Conservation (phyloP, 2,329 filamentous ascomycete species). For the Aspergillus pseudoglaucus region DNA sequence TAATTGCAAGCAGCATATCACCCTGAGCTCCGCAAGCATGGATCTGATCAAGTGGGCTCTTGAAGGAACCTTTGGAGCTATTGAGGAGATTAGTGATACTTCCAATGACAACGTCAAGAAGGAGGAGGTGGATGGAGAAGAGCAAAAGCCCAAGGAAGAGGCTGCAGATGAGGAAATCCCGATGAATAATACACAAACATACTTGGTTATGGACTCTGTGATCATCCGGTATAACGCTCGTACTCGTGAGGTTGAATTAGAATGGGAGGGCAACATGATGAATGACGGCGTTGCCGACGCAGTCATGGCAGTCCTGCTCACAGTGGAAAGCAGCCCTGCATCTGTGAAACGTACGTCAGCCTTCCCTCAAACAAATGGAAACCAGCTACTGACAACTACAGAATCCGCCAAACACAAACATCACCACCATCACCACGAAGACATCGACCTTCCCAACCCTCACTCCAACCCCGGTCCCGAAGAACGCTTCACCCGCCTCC, state of each 20-base stretch:
- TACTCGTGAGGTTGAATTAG: conserved; percentile 76
- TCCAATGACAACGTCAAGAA: conserved; percentile 15
- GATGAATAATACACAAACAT: conserved; percentile 34
- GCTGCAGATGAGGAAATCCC: conserved; percentile 42
- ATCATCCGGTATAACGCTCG: conserved; percentile 65
- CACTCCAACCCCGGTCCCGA: conserved; percentile 65
- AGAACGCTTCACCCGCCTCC: conserved; percentile 75
- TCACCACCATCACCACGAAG: conserved; percentile 40
- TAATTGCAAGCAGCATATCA: conserved; percentile 83
- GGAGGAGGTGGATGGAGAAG: conserved; percentile 27
- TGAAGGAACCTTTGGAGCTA: conserved; percentile 84
- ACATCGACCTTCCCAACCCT: conserved; percentile 55
- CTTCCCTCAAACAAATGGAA: conserved; percentile 7
- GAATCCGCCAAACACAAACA: conserved; percentile 58
- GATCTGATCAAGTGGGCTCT: conserved; percentile 91
- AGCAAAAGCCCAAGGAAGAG: conserved; percentile 35
- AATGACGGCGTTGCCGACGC: conserved; percentile 98
- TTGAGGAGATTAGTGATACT: conserved; percentile 50
- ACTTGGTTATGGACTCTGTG: conserved; percentile 83
- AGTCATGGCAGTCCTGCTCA: conserved; percentile 85
- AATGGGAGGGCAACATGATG: conserved; percentile 97
- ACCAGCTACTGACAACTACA: conserved; percentile 25
- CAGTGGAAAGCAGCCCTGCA: conserved; percentile 87
- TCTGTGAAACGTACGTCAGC: conserved; percentile 73
- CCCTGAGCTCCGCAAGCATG: conserved; percentile 77